Percentiles rank a stretch among this genome's conserved stretches.
phyloP scores from a whole-genome alignment of 1,139 yeast genomes.

The Geotrichum klebahnii region DNA sequence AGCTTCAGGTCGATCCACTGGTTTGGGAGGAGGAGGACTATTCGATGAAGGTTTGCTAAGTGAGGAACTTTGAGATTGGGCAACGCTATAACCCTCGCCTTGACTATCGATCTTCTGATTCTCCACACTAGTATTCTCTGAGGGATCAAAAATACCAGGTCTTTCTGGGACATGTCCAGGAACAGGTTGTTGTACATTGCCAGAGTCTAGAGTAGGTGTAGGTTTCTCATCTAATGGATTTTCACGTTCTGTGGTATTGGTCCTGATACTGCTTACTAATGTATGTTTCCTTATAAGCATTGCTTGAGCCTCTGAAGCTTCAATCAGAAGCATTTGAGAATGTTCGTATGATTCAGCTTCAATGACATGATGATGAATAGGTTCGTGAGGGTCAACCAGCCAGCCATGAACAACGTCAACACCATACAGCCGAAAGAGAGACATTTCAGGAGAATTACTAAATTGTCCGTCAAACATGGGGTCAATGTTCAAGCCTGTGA shows the following conservation, averaged over 20 bases:
- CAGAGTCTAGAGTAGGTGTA: background rate
- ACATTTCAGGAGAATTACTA: constrained; percentile 45
- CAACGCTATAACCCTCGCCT: too few species aligned
- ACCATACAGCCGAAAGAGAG: constrained; percentile 46
- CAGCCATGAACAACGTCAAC: constrained; percentile 52
- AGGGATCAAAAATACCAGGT: background rate
- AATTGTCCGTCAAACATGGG: constrained; percentile 68
- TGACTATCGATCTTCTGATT: too few species aligned
- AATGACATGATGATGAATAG: constrained; percentile 36
- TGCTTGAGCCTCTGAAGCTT: constrained; percentile 31
- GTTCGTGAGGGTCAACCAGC: constrained; percentile 42
- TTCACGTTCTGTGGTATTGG: background rate
- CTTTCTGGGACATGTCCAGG: background rate
- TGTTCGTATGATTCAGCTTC: constrained; percentile 46
- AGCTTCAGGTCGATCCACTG: background rate
- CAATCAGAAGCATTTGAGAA: constrained; percentile 43
- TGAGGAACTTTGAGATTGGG: background rate
- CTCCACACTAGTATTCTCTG: too few species aligned
- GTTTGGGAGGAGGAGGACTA: background rate
- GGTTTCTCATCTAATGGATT: background rate
- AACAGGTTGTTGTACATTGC: too few species aligned
- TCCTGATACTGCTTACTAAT: background rate
- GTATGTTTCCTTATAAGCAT: constrained; percentile 24
- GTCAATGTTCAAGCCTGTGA: constrained; percentile 69
- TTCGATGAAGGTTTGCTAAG: background rate